Evolutionary conservation across 306 rosid species (phyloP).

Genomic region (Castanospermum australe): DNA sequence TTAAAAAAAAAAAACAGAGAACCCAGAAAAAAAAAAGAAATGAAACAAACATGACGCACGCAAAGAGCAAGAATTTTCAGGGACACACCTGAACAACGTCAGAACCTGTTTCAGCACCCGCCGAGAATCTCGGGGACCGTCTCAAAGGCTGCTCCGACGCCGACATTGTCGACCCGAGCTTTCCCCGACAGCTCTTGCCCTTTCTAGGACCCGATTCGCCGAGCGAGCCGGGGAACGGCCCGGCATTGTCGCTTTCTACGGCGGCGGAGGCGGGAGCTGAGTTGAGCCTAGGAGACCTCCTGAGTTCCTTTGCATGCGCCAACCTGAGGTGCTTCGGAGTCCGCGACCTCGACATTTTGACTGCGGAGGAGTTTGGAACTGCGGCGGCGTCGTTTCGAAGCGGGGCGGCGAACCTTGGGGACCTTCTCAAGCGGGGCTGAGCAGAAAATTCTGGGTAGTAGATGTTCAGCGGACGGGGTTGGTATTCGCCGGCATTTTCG

Average conservation of each 20-base stretch:
- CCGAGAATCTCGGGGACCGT: conserved; percentile 34
- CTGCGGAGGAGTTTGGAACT: background rate
- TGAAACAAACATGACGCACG: background rate
- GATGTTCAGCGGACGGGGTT: conserved; percentile 6
- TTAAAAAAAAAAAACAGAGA: background rate
- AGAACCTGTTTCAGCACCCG: background rate
- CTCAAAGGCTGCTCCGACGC: background rate
- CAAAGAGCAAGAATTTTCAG: background rate
- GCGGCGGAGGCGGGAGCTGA: background rate
- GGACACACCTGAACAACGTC: conserved; percentile 33
- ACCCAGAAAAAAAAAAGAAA: background rate
- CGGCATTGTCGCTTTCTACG: background rate
- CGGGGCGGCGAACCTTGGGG: conserved; percentile 10
- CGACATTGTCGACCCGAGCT: background rate
- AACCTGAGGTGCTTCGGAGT: background rate
- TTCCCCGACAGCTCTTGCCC: conserved; percentile 10
- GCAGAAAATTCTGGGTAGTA: background rate
- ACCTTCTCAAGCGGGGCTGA: background rate
- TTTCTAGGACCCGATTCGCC: background rate
- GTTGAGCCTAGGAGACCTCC: conserved; percentile 38
- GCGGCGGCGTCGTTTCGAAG: background rate
- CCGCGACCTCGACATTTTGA: background rate
- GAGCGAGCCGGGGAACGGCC: background rate
- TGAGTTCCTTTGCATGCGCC: background rate
- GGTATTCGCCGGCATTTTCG: background rate